phyloP scores from a whole-genome alignment of 1,284 basidiomycete species.

The Stygiomarasmius scandens region DNA sequence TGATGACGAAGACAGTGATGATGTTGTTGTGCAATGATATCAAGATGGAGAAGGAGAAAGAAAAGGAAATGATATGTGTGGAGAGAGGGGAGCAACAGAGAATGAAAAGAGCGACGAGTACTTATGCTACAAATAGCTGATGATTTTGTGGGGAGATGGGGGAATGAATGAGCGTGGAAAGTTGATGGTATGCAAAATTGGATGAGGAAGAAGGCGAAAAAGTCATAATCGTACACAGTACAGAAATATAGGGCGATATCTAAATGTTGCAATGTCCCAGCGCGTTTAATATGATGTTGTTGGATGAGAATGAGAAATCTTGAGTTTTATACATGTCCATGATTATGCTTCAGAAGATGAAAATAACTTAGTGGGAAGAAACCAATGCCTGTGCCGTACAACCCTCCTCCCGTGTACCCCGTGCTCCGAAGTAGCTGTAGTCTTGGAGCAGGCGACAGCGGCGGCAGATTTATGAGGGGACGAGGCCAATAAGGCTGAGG shows the following conservation, averaged over 20 bases:
- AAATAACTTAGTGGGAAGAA: slow-evolving; percentile 15
- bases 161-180: too few species aligned
- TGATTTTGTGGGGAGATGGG: not conserved
- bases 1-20: too few species aligned
- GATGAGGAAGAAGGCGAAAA: not conserved
- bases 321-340: not conserved
- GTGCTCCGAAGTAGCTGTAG: not conserved
- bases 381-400: slow-evolving; percentile 7
- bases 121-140: not conserved
- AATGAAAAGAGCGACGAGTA: not conserved
- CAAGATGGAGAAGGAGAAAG: too few species aligned
- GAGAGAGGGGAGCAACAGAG: not conserved
- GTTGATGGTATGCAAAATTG: not conserved
- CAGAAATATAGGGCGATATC: too few species aligned
- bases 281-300: too few species aligned
- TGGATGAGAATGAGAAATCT: too few species aligned
- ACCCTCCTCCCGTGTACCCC: not conserved
- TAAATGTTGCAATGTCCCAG: too few species aligned
- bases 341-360: slow-evolving; percentile 7
- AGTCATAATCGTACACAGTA: not conserved
- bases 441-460: not conserved
- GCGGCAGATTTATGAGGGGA: not conserved
- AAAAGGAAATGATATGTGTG: too few species aligned
- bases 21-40: too few species aligned
- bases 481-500: not conserved